A percentile compares a stretch with the other conserved stretches of the same genome.
Evolutionary conservation across 768 basidiomycete species (phyloP).

Genomic region (Naganishia friedmannii): DNA sequence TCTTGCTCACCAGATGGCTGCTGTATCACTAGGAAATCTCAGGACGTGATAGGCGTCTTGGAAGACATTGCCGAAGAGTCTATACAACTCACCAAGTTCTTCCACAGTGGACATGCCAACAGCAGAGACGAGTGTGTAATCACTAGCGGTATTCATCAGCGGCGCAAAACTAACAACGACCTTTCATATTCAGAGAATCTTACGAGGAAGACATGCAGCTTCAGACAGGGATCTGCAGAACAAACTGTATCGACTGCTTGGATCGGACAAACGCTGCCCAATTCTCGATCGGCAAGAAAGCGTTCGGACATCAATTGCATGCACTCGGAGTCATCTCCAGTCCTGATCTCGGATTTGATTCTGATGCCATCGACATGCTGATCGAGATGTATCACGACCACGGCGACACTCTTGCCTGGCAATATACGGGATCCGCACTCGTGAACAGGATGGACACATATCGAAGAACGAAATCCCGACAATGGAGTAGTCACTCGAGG

Average conservation of each 20-base stretch:
- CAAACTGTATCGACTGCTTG: slow-evolving; percentile 94
- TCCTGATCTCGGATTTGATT: slow-evolving; percentile 84
- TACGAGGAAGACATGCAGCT: slow-evolving; percentile 57
- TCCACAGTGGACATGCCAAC: slow-evolving; percentile 69
- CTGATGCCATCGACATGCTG: slow-evolving; percentile 90
- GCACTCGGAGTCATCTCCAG: slow-evolving; percentile 83
- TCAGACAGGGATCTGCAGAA: slow-evolving; percentile 88
- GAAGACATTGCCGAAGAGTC: slow-evolving; percentile 93
- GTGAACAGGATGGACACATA: slow-evolving; percentile 97
- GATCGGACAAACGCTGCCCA: slow-evolving; percentile 96
- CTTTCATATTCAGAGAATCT: slow-evolving; percentile 1
- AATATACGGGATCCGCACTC: slow-evolving; percentile 93
- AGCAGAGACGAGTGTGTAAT: slow-evolving; percentile 8
- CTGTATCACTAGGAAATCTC: slow-evolving; percentile 67
- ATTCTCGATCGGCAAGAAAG: slow-evolving; percentile 93
- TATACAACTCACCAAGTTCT: slow-evolving; percentile 86
- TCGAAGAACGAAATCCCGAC: slow-evolving; percentile 71
- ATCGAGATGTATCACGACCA: slow-evolving; percentile 99
- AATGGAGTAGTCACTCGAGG: slow-evolving; percentile 95
- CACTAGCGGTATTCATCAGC: background rate
- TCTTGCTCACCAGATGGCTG: slow-evolving; percentile 5
- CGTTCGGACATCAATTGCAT: slow-evolving; percentile 89
- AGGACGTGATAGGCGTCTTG: slow-evolving; percentile 90
- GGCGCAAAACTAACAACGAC: background rate
- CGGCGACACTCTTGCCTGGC: slow-evolving; percentile 88